Conservation (phyloP, 2,329 filamentous ascomycete genomes). For the Aspergillus caelatus region DNA sequence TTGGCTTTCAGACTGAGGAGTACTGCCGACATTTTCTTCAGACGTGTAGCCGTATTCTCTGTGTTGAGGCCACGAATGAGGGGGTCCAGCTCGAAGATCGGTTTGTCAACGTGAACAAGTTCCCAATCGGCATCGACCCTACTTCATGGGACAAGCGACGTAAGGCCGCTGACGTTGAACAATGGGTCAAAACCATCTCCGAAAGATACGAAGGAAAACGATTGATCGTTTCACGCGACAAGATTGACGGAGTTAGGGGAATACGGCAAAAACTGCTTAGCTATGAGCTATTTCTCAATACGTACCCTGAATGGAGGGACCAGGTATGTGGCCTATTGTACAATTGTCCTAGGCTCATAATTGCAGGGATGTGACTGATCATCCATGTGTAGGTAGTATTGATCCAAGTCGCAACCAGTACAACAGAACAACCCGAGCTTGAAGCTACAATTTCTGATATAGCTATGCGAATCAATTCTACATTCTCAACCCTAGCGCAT, state of each 20-base stretch:
- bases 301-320: conserved; percentile 86
- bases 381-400: conserved; percentile 66
- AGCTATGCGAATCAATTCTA: conserved; percentile 89
- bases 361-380: not conserved
- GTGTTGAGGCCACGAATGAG: conserved; percentile 85
- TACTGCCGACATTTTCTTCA: conserved; percentile 94
- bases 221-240: conserved; percentile 90
- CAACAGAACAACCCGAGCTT: conserved; percentile 83
- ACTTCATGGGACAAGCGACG: conserved; percentile 72
- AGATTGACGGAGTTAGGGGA: conserved; percentile 88
- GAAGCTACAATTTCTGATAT: conserved; percentile 90
- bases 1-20: conserved; percentile 92
- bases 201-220: conserved; percentile 86
- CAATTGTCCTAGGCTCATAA: not conserved
- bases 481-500: conserved; percentile 86
- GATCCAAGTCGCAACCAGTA: conserved; percentile 91
- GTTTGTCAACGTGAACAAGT: conserved; percentile 83
- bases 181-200: conserved; percentile 78
- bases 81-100: conserved; percentile 90
- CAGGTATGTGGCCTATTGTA: conserved; percentile 47
- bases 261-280: conserved; percentile 91
- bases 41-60: conserved; percentile 87
- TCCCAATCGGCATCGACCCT: conserved; percentile 90
- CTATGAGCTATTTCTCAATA: conserved; percentile 91
- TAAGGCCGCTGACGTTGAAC: conserved; percentile 69